Percentiles rank a stretch among this genome's conserved stretches.
phyloP scores from a whole-genome alignment of 1,284 basidiomycete species.

The Trametes pubescens region DNA sequence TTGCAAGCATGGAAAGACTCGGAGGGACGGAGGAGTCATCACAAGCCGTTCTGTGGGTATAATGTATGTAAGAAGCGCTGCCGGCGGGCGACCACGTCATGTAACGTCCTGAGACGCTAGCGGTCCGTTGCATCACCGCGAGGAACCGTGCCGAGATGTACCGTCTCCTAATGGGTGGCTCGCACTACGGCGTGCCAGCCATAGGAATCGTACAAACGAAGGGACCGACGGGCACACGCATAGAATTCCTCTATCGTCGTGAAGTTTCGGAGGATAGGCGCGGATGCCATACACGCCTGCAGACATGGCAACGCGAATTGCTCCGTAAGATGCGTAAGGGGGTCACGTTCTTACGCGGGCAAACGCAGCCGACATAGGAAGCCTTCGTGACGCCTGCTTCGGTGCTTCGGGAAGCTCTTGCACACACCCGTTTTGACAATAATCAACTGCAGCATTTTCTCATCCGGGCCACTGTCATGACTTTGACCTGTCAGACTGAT shows the following conservation, averaged over 20 bases:
- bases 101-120: not conserved
- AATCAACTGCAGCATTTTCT: too few species aligned
- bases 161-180: not conserved
- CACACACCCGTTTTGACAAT: too few species aligned
- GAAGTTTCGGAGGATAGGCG: not conserved
- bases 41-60: too few species aligned
- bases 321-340: not conserved
- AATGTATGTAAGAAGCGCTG: not conserved
- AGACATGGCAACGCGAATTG: not conserved
- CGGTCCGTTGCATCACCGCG: not conserved
- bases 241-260: not conserved
- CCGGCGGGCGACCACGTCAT: too few species aligned
- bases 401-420: too few species aligned
- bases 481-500: too few species aligned
- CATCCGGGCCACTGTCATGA: too few species aligned
- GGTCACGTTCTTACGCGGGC: not conserved
- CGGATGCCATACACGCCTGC: not conserved
- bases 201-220: not conserved
- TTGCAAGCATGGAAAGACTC: slow-evolving; percentile 5
- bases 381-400: not conserved
- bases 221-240: not conserved
- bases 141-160: not conserved
- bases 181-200: not conserved
- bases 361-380: not conserved
- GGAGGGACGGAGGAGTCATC: not conserved